Percentiles rank a stretch among this genome's conserved stretches.
Conservation (phyloP, 2,329 filamentous ascomycete genomes). For the Colletotrichum sp. region DNA sequence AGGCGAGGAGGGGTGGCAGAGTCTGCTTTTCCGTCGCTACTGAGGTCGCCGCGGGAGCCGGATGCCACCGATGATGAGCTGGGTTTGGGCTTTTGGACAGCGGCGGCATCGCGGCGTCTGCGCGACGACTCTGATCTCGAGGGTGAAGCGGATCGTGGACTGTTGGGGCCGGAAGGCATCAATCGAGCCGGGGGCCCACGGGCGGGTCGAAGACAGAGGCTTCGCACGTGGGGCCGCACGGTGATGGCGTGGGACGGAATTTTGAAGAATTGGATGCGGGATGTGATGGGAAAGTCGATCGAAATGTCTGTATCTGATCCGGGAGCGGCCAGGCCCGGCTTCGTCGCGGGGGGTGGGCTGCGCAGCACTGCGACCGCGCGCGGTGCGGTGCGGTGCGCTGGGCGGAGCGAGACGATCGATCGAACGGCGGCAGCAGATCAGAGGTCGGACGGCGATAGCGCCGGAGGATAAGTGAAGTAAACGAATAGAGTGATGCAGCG, state of each 20-base stretch:
- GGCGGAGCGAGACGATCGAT: background rate
- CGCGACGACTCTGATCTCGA: conserved; percentile 4
- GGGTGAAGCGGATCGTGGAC: conserved; percentile 13
- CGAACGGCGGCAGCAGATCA: background rate
- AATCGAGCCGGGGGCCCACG: conserved; percentile 11
- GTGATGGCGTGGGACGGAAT: background rate
- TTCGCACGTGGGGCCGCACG: background rate
- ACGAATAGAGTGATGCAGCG: background rate
- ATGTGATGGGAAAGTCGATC: background rate
- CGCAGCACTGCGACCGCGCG: background rate
- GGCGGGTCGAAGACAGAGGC: background rate
- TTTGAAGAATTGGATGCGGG: background rate
- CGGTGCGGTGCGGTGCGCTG: background rate
- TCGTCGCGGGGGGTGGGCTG: background rate
- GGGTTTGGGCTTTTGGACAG: no score
- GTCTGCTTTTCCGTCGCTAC: background rate
- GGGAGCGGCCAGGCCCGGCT: background rate
- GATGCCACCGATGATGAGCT: background rate
- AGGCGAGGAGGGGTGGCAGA: background rate
- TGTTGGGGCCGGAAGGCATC: conserved; percentile 18
- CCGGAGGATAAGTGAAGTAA: background rate
- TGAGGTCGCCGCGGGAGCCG: background rate
- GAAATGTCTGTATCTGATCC: background rate
- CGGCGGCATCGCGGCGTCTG: background rate
- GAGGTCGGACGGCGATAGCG: background rate